Percentiles rank a stretch among this genome's conserved stretches.
Conservation (phyloP, 1,139 yeast genomes). For the Nakaseomyces glabratus region DNA sequence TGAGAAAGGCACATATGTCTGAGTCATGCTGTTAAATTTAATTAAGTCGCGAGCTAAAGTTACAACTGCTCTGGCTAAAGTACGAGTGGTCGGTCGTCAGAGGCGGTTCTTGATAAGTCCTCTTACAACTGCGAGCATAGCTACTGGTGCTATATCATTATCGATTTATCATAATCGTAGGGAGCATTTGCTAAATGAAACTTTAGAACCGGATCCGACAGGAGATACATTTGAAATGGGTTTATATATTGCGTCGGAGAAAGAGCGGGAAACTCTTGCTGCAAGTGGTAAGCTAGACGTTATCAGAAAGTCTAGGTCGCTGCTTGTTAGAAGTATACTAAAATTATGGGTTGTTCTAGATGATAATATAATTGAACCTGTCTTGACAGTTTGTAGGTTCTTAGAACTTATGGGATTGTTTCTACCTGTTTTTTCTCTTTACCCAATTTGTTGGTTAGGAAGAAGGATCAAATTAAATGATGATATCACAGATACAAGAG, state of each 20-base stretch:
- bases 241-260: slow-evolving; percentile 51
- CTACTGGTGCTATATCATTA: too few species aligned
- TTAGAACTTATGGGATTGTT: slow-evolving; percentile 58
- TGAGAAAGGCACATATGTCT: too few species aligned
- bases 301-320: slow-evolving; percentile 7
- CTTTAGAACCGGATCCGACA: slow-evolving; percentile 35
- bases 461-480: slow-evolving; percentile 33
- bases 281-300: not conserved
- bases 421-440: slow-evolving; percentile 54
- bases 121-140: too few species aligned
- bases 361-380: slow-evolving; percentile 59
- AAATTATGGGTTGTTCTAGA: slow-evolving; percentile 37
- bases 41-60: too few species aligned
- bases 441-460: slow-evolving; percentile 64
- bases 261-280: slow-evolving; percentile 29
- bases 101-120: too few species aligned
- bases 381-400: slow-evolving; percentile 58
- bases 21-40: too few species aligned
- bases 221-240: slow-evolving; percentile 67
- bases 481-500: slow-evolving; percentile 39
- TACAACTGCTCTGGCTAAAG: too few species aligned
- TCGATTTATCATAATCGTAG: too few species aligned
- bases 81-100: too few species aligned
- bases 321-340: slow-evolving; percentile 31
- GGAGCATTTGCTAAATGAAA: too few species aligned